Conservation (phyloP, 805 yeast species). For the Saccharomycopsis fermentans region DNA sequence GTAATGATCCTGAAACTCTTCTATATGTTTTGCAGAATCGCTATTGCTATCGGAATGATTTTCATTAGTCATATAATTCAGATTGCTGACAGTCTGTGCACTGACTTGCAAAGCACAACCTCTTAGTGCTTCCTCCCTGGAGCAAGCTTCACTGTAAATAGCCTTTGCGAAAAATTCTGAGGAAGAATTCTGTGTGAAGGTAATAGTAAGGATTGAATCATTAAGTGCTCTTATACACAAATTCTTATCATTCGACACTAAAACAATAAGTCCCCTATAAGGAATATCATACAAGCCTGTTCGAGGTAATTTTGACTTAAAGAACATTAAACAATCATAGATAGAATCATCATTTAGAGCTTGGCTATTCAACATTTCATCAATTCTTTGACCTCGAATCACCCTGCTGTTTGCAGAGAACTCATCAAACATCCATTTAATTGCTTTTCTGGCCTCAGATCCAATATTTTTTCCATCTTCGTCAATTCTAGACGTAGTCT, state of each 20-base stretch:
- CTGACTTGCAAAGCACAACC: no score
- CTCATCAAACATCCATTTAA: slow-evolving; percentile 60
- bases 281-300: slow-evolving; percentile 19
- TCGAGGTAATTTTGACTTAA: slow-evolving; percentile 26
- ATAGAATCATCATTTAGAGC: slow-evolving; percentile 69
- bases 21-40: background rate
- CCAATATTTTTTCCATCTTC: slow-evolving; percentile 30
- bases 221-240: slow-evolving; percentile 68
- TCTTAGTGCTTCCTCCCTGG: background rate
- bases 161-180: slow-evolving; percentile 34
- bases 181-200: slow-evolving; percentile 36
- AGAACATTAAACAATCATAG: slow-evolving; percentile 71
- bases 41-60: background rate
- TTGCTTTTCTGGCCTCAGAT: slow-evolving; percentile 57
- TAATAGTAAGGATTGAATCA: slow-evolving; percentile 56
- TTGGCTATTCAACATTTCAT: slow-evolving; percentile 39
- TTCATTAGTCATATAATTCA: background rate
- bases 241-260: slow-evolving; percentile 77
- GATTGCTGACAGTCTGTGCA: no score
- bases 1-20: background rate
- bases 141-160: slow-evolving; percentile 27
- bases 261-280: slow-evolving; percentile 35
- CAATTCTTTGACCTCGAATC: slow-evolving; percentile 54
- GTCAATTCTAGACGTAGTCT: slow-evolving; percentile 29
- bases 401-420: slow-evolving; percentile 42